phyloP scores from a whole-genome alignment of 768 basidiomycete genomes.

The Boletus rufocinnamomeus region DNA sequence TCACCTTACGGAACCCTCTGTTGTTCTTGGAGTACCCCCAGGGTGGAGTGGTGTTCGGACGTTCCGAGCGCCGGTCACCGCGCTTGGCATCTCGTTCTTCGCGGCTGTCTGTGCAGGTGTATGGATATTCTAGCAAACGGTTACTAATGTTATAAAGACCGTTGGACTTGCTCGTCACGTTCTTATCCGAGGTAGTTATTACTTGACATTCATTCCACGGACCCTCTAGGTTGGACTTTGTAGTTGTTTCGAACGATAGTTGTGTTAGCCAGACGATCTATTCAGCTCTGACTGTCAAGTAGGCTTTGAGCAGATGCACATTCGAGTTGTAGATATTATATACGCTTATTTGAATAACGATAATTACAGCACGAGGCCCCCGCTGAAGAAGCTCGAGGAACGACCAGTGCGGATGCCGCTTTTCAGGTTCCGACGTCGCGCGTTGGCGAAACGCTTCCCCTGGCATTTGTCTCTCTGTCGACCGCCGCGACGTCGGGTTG shows the following conservation, averaged over 20 bases:
- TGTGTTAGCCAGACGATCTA: neutral
- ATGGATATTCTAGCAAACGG: conserved; percentile 20
- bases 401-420: too few species aligned
- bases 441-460: too few species aligned
- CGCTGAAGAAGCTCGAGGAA: too few species aligned
- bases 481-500: too few species aligned
- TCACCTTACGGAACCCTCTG: conserved; percentile 44
- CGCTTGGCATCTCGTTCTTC: conserved; percentile 17
- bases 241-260: neutral
- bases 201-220: neutral
- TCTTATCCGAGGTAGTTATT: neutral
- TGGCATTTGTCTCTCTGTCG: too few species aligned
- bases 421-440: too few species aligned
- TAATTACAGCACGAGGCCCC: too few species aligned
- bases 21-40: conserved; percentile 65
- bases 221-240: neutral
- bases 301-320: neutral
- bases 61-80: conserved; percentile 10
- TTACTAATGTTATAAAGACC: neutral
- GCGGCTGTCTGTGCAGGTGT: conserved; percentile 8
- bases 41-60: conserved; percentile 44
- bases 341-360: neutral
- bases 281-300: neutral
- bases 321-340: neutral
- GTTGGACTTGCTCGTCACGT: neutral